Base-by-base conservation (phyloP, 768 basidiomycete genomes). In the Amanita pallidorosea region DNA sequence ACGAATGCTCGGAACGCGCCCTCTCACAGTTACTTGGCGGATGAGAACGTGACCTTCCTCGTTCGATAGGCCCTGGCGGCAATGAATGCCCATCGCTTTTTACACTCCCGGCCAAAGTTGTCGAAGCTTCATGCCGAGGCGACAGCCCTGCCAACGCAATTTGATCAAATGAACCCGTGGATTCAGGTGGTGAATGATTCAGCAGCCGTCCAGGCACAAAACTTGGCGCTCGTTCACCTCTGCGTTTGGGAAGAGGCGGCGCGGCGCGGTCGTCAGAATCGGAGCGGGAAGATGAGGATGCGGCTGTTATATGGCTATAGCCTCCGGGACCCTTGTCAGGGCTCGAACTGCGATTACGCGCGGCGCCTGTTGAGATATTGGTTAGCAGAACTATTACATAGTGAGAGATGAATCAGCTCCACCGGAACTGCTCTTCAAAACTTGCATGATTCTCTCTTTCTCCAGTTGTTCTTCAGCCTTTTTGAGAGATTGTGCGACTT, bases 401-500 rank as follows among this genome's bases (percentile, higher is more conserved):
- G 31, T 31, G 31, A 31, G 31, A 31, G 51, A 65, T 65, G 64
- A 56, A 63, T 65, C 65, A 54, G 63, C 58, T 29, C 62, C 57
- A 44, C 61, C 60, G 1, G 46, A 35, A 27, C 79, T 79, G 56
- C 81, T 83, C 64, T 83, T 84, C 29, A 89, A 69, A 9, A 89
- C 80, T 61, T 81, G 77, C 53, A 87, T 67, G 17, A 87, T 75
- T 8, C 86, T 71, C 60, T 84, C 82, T 55, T 78, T 76, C 61
- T 85, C 84, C 15, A 86, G 69, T 54, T 76, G 72, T 37, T 77
- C 78, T 57, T 88, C 82, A 0, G 77, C 80, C 44, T 77, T 76
- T 63, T 87, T 85, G 64, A 86, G 69, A 4, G 74, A 75, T 61
- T 85, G 81, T 1, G 77, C 87, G 0, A 77, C 75, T 58, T 85